Percentiles rank a stretch among this genome's conserved stretches.
phyloP scores from a whole-genome alignment of 345 rosid genomes.

The Cardiospermum halicacabum region DNA sequence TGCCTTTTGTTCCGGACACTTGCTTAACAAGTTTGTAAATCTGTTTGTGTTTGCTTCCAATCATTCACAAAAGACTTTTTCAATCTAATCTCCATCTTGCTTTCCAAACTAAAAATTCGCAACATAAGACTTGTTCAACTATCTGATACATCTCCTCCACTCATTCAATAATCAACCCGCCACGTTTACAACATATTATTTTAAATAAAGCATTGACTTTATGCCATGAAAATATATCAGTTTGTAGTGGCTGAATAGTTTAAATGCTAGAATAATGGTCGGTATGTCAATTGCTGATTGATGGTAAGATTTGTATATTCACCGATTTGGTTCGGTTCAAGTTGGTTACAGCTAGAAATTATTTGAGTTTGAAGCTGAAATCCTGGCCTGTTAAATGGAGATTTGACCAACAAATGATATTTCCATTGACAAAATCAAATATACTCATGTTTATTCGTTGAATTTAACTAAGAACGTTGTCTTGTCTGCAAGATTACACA shows the following conservation, averaged over 20 bases:
- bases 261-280: not conserved
- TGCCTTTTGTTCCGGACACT: not conserved
- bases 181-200: too few relatives aligned
- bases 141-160: too few relatives aligned
- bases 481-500: not conserved
- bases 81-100: not conserved
- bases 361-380: slow-evolving; percentile 1
- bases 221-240: not conserved
- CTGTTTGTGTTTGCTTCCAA: not conserved
- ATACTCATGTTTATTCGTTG: too few relatives aligned
- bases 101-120: not conserved
- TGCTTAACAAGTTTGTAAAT: not conserved
- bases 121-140: not conserved
- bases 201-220: slow-evolving; percentile 6
- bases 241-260: not conserved
- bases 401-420: not conserved
- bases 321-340: slow-evolving; percentile 2
- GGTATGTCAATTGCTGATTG: not conserved
- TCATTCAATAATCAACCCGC: not conserved
- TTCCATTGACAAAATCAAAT: not conserved
- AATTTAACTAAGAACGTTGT: too few relatives aligned
- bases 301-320: slow-evolving; percentile 7
- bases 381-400: slow-evolving; percentile 8
- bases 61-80: not conserved
- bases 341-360: slow-evolving; percentile 13